Evolutionary conservation across 768 basidiomycete species (phyloP).

Genomic region (Holtermannia corniformis): DNA sequence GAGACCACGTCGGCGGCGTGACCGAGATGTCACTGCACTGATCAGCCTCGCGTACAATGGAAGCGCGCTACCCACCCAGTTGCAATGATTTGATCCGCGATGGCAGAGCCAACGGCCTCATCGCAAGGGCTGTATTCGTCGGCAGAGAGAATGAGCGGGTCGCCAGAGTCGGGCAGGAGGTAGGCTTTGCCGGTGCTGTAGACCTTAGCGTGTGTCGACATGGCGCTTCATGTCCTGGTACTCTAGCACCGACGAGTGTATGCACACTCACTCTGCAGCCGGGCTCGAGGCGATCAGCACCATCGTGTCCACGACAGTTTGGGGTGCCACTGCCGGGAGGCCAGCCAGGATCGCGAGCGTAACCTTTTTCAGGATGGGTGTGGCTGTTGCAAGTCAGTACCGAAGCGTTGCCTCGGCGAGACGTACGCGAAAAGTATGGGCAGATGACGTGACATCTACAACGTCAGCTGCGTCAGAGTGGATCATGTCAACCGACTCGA

Average conservation of each 20-base stretch:
- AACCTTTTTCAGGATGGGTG: background rate
- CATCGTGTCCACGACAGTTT: background rate
- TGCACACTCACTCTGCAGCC: background rate
- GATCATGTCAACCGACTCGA: too few species aligned
- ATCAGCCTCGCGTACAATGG: too few species aligned
- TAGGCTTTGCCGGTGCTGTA: background rate
- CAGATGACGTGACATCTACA: background rate
- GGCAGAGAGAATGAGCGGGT: background rate
- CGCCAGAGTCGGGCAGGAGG: background rate
- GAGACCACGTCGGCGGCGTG: background rate
- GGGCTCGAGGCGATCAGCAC: background rate
- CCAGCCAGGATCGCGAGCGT: background rate
- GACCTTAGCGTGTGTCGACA: too few species aligned
- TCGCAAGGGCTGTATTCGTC: background rate
- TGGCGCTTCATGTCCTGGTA: too few species aligned
- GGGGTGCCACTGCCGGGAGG: background rate
- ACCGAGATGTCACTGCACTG: too few species aligned
- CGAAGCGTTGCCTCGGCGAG: background rate
- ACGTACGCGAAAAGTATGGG: background rate
- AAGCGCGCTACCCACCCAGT: too few species aligned
- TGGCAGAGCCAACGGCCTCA: too few species aligned
- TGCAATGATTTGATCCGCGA: too few species aligned
- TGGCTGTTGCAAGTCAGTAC: background rate
- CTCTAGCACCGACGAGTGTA: background rate
- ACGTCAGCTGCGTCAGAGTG: too few species aligned